Evolutionary conservation across 768 basidiomycete genomes (phyloP), one percentile per base, ranked within the genome.

Genomic region (Leccinum uliginosum): DNA sequence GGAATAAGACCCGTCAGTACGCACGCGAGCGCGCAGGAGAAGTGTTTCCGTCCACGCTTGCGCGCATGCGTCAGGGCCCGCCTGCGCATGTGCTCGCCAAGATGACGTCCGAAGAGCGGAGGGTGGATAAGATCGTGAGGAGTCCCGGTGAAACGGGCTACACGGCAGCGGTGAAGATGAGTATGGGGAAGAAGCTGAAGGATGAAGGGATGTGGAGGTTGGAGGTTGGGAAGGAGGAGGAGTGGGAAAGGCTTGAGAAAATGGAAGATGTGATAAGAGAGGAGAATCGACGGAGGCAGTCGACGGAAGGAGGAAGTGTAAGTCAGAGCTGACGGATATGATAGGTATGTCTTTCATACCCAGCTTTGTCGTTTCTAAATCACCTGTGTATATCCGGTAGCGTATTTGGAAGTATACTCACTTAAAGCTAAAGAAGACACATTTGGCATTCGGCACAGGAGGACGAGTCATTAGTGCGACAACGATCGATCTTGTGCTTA

Each of bases 81-180:
- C 90, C 91, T 0, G 81, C 87, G 0, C 83, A 84, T 60, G 60
- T 87, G 3, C 73, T 84, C 3, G 70, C 67, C 21, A 73, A 65
- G 56, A 83, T 90, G 83, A 74, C 80, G 0, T 72, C 75, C 2
- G 64, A 76, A 60, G 70, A 79, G 56, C 76, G 75, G 56, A 70
- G 67, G 51, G 66, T 75, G 67, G 87, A 90, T 59, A 73, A 70
- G 58, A 70, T 86, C 5, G 75, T 77, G 51, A 67, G 76, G 32
- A 70, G 82, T 35, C 75, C 81, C 2, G 79, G 85, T 53, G 83
- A 86, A 67, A 87, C 80, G 0, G 91, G 91, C 14, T 91, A 89
- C 67, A 79, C 84, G 2, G 89, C 81, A n/a, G 63, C 71, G 65
- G 75, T 85, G 50, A 93, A 91, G 74, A 72, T 72, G 56, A 71